Conservation (phyloP, 2,329 filamentous ascomycete genomes). For the Xylaria sp. region DNA sequence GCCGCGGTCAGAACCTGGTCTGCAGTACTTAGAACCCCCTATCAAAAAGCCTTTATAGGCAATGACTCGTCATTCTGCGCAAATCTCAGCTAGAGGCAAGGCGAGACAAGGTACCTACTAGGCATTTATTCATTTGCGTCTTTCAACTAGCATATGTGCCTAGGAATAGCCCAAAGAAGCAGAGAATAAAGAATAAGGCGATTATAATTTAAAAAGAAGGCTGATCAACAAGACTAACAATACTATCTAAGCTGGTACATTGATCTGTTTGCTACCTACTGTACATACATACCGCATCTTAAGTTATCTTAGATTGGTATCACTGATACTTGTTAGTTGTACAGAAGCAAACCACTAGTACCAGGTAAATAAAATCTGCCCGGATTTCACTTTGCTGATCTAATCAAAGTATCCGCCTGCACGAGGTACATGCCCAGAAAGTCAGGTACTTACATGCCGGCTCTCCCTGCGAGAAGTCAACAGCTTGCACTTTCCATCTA, state of each 20-base stretch:
- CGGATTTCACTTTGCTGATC: background rate
- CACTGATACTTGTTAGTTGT: too few relatives aligned
- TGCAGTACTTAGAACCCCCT: slow-evolving; percentile 3
- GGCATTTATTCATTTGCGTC: background rate
- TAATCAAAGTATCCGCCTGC: background rate
- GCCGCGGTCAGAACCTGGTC: background rate
- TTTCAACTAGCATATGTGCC: background rate
- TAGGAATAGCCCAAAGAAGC: too few relatives aligned
- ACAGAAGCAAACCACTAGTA: too few relatives aligned
- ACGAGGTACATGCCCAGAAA: background rate
- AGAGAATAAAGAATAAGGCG: too few relatives aligned
- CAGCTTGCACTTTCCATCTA: slow-evolving; percentile 17
- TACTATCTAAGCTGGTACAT: too few relatives aligned
- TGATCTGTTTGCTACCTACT: too few relatives aligned
- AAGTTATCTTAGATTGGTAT: too few relatives aligned
- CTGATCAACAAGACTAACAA: too few relatives aligned
- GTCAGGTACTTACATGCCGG: slow-evolving; percentile 5
- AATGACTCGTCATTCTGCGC: background rate
- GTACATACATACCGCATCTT: too few relatives aligned
- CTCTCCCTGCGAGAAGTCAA: background rate
- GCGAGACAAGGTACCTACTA: background rate
- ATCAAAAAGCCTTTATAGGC: background rate
- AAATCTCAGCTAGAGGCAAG: slow-evolving; percentile 8
- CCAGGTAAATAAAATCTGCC: too few relatives aligned
- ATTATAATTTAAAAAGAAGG: too few relatives aligned